These are phyloP conservation scores for Colletotrichum costaricense DNA, from an alignment of 2,329 filamentous ascomycete species.

Conservation along the genomic window DNA sequence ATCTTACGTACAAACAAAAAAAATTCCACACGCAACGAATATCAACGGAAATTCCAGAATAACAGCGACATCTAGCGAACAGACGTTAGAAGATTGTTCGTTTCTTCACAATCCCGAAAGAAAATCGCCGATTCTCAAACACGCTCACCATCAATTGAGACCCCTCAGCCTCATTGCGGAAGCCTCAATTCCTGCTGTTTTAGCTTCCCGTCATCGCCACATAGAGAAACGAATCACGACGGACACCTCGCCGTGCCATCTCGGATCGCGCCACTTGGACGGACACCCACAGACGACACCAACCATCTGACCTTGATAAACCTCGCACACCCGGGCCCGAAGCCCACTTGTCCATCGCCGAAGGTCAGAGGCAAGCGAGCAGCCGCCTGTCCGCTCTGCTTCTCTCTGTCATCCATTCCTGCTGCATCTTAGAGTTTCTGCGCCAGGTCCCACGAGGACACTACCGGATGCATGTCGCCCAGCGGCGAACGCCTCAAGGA, in stretches of 20 bases:
- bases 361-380: not conserved
- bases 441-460: constrained; percentile 34
- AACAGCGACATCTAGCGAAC: constrained; percentile 2
- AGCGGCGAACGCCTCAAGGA: constrained; percentile 62
- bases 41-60: not conserved
- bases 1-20: constrained; percentile 1
- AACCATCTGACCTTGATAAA: constrained; percentile 31
- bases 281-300: constrained; percentile 21
- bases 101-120: not conserved
- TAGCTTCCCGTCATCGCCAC: constrained; percentile 27
- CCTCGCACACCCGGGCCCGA: constrained; percentile 28
- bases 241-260: constrained; percentile 8
- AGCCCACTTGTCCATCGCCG: constrained; percentile 18
- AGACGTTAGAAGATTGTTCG: constrained; percentile 15
- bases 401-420: constrained; percentile 2
- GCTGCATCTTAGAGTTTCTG: not conserved
- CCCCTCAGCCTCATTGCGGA: constrained; percentile 28
- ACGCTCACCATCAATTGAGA: constrained; percentile 25
- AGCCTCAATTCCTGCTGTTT: constrained; percentile 19
- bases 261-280: constrained; percentile 32
- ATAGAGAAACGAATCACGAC: constrained; percentile 2
- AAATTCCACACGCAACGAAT: not conserved
- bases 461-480: constrained; percentile 49
- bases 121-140: constrained; percentile 16
- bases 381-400: not conserved